A percentile compares a stretch with the other conserved stretches of the same genome.
phyloP scores from a whole-genome alignment of 192 early-diverging fungal genomes.

The Coemansia sp. region DNA sequence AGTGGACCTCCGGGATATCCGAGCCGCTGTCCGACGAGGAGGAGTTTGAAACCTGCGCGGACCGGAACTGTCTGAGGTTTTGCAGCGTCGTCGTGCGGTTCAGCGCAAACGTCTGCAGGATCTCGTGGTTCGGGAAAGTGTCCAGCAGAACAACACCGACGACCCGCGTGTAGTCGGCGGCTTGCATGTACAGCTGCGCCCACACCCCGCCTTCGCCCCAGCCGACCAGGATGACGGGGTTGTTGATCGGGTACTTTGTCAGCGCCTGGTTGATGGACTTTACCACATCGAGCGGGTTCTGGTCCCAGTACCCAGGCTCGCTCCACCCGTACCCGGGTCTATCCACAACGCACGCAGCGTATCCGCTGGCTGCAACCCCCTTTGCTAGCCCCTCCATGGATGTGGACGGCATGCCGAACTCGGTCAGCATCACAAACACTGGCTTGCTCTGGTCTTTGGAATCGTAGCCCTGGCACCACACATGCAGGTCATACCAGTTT shows the following conservation, averaged over 20 bases:
- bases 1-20: slow-evolving; percentile 24
- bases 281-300: slow-evolving; percentile 52
- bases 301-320: slow-evolving; percentile 54
- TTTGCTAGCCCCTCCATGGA: slow-evolving; percentile 46
- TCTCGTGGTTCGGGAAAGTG: slow-evolving; percentile 53
- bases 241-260: slow-evolving; percentile 42
- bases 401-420: slow-evolving; percentile 56
- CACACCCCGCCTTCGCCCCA: slow-evolving; percentile 60
- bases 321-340: slow-evolving; percentile 59
- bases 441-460: slow-evolving; percentile 21
- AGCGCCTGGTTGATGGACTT: slow-evolving; percentile 53
- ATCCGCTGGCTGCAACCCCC: slow-evolving; percentile 37
- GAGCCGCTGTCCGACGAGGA: background rate
- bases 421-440: slow-evolving; percentile 50
- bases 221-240: slow-evolving; percentile 50
- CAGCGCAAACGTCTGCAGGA: slow-evolving; percentile 52
- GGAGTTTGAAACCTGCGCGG: slow-evolving; percentile 7
- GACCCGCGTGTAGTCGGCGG: slow-evolving; percentile 41
- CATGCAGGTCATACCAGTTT: slow-evolving; percentile 48
- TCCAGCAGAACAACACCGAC: slow-evolving; percentile 53
- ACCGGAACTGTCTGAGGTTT: slow-evolving; percentile 47
- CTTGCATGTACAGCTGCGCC: slow-evolving; percentile 56
- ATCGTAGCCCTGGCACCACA: slow-evolving; percentile 47
- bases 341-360: slow-evolving; percentile 52
- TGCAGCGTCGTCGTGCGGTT: slow-evolving; percentile 54